Base-by-base conservation (phyloP, 164 flowering plant species). In the Nelumbo lutea region DNA sequence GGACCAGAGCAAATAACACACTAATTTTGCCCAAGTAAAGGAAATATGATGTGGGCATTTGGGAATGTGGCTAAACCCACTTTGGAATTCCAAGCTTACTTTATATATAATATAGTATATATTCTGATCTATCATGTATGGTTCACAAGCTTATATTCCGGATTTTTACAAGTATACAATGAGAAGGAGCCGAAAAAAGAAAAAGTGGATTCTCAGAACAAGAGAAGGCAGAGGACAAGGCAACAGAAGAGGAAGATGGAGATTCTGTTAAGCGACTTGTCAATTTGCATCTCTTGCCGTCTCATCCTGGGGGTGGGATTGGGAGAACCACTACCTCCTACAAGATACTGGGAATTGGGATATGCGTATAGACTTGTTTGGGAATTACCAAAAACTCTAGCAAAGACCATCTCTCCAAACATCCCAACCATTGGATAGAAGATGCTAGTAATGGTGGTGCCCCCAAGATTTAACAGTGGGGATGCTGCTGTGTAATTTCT, bases 331-430 rank as follows among this genome's bases (percentile, higher is more conserved):
- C 60, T 60, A 65, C 62, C 61, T 3, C 73, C 81, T 38, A 61
- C 45, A 3, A 67, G 47, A 50, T 76, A 62, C 61, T 83, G 62
- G 0, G 85, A 61, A 67, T 73, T 76, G 13, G 81, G 69, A 61
- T 72, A 80, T 5, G 81, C 38, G 55, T 75, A 76, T 67, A 80
- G 62, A 62, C 69, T 78, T 1, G 77, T 5, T 2, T 64, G 69
- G 3, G 84, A 55, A 63, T 78, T 77, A n/a, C 94, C 84, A 48
- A 82, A 80, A 14, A 86, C 70, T 78, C 91, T 77, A 0, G 81
- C 76, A 42, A 62, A 77, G 1, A 85, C 79, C 83, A 86, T 81
- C 63, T 86, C 97, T 14, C 90, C 88, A 39, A 84, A 70, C 82
- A 83, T 81, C 50, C 81, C 84, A 15, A 78, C 72, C 5, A 74